Conservation (phyloP, 805 yeast genomes). For the Torulaspora quercuum region DNA sequence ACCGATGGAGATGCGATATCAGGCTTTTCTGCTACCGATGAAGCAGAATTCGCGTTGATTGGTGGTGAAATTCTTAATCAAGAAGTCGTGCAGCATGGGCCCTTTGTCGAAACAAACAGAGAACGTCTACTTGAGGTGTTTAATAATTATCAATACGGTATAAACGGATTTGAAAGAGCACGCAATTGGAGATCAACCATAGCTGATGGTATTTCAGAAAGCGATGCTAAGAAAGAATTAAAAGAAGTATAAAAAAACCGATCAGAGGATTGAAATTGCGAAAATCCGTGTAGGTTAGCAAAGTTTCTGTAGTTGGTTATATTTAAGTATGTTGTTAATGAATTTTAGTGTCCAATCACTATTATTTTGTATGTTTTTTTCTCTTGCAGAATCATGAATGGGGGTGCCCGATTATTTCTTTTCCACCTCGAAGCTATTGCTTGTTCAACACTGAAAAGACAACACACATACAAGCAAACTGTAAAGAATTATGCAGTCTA, state of each 20-base stretch:
- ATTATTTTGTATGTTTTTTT: no score
- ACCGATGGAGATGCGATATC: conserved; percentile 60
- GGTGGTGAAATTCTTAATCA: conserved; percentile 76
- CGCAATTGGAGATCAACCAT: conserved; percentile 52
- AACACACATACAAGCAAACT: conserved; percentile 1
- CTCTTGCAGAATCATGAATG: no score
- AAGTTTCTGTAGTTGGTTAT: no score
- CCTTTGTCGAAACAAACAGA: conserved; percentile 74
- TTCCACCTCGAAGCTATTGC: no score
- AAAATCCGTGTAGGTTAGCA: no score
- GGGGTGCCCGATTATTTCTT: no score
- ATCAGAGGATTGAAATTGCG: no score
- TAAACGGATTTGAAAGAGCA: conserved; percentile 68
- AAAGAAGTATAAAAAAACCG: no score
- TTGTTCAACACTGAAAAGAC: no score
- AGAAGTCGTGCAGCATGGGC: conserved; percentile 81
- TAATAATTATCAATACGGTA: conserved; percentile 62
- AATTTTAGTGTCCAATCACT: no score
- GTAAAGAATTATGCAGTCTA: conserved; percentile 4
- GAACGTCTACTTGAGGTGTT: conserved; percentile 68
- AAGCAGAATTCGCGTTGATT: conserved; percentile 63
- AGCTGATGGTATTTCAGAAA: conserved; percentile 37
- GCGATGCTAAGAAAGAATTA: conserved; percentile 20
- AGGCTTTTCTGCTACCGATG: conserved; percentile 49
- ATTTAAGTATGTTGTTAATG: no score